These are phyloP conservation scores for Marasmius sp. DNA, from an alignment of 1,284 basidiomycete genomes.

Conservation along the genomic window DNA sequence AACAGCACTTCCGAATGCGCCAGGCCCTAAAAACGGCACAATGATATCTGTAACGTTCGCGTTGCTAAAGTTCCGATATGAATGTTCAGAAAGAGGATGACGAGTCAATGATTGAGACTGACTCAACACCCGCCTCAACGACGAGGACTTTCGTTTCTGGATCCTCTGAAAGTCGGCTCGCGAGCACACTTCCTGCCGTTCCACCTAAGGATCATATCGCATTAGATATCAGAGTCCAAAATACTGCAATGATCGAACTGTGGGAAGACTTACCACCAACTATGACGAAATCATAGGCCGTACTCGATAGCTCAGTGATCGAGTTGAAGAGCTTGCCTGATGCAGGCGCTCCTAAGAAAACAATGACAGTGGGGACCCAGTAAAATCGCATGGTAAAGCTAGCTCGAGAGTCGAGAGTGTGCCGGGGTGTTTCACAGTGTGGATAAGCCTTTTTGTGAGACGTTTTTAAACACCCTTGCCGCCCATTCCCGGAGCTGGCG, in stretches of 20 bases:
- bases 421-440: neutral
- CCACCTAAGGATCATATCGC: conserved; percentile 3
- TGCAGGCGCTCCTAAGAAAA: neutral
- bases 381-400: neutral
- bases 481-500: neutral
- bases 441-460: neutral
- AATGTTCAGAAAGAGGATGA: neutral
- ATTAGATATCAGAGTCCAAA: no score
- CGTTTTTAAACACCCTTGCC: neutral
- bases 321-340: neutral
- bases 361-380: neutral
- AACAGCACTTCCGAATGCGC: neutral
- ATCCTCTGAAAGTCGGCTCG: conserved; percentile 11
- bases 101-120: neutral
- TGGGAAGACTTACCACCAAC: conserved; percentile 4
- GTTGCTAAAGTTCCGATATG: neutral
- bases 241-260: no score
- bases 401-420: no score
- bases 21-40: neutral
- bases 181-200: conserved; percentile 10
- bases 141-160: conserved; percentile 4
- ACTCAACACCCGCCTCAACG: conserved; percentile 9
- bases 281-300: conserved; percentile 2
- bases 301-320: neutral
- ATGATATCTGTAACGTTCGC: neutral